These are phyloP conservation scores for Coprinellus micaceus DNA, from an alignment of 768 basidiomycete genomes.

Conservation along the genomic window DNA sequence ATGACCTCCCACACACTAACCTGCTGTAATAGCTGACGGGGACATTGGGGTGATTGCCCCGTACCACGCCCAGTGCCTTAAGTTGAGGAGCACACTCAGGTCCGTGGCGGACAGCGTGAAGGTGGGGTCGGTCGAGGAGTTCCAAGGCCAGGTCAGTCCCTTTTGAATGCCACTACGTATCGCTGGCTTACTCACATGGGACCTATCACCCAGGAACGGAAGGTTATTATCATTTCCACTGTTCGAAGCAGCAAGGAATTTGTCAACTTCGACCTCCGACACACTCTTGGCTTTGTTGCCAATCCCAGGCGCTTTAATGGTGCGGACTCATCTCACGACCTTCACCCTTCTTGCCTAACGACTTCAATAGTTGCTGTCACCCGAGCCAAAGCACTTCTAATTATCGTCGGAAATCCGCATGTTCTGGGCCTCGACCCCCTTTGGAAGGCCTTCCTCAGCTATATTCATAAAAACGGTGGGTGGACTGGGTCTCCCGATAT, in stretches of 20 bases:
- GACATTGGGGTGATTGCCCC: conserved; percentile 63
- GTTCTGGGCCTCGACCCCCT: conserved; percentile 60
- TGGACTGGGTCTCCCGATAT: conserved; percentile 48
- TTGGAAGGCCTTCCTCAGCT: conserved; percentile 60
- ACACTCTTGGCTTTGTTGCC: conserved; percentile 57
- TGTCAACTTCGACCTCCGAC: conserved; percentile 51
- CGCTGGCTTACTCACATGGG: too few relatives aligned
- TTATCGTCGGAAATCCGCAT: conserved; percentile 56
- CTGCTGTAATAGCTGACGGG: conserved; percentile 38
- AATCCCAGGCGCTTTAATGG: conserved; percentile 60
- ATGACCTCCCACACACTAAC: not conserved
- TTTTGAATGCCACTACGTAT: too few relatives aligned
- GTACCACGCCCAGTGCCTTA: conserved; percentile 57
- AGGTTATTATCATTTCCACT: conserved; percentile 55
- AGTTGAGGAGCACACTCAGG: conserved; percentile 39
- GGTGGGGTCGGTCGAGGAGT: conserved; percentile 64
- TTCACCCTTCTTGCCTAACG: not conserved
- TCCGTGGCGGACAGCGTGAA: conserved; percentile 41
- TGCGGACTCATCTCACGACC: conserved; percentile 20
- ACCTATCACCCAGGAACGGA: conserved; percentile 52
- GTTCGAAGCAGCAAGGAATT: conserved; percentile 54
- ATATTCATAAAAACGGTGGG: conserved; percentile 47
- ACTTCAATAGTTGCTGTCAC: conserved; percentile 39
- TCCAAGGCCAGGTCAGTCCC: conserved; percentile 54
- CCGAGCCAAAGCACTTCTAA: conserved; percentile 55